A percentile compares a stretch with the other conserved stretches of the same genome.
Evolutionary conservation across 441 rosid species (phyloP).

Genomic region (Biscutella laevigata): DNA sequence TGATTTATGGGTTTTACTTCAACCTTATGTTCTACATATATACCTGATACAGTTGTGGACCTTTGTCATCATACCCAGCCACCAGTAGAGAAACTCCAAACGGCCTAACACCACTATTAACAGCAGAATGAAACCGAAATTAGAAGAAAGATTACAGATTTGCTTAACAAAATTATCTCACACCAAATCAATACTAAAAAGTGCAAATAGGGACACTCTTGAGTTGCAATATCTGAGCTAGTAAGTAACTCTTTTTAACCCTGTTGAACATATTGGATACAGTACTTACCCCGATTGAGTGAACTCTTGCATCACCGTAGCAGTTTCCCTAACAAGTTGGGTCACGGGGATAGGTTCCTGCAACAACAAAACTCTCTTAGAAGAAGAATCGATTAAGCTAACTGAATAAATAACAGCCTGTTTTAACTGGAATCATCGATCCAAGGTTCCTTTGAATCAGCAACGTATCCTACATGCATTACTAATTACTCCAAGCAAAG

Average conservation of each 20-base stretch:
- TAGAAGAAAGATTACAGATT: not conserved
- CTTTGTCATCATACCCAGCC: slow-evolving; percentile 38
- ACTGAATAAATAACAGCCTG: not conserved
- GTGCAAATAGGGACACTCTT: not conserved
- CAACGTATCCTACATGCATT: not conserved
- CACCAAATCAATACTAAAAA: not conserved
- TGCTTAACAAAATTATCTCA: not conserved
- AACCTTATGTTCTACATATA: slow-evolving; percentile 4
- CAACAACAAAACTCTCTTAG: not conserved
- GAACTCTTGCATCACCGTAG: slow-evolving; percentile 92
- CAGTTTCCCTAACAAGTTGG: slow-evolving; percentile 85
- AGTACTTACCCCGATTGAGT: slow-evolving; percentile 75
- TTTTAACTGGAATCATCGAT: not conserved
- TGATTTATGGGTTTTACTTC: not conserved
- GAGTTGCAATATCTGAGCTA: not conserved
- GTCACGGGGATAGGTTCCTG: slow-evolving; percentile 92
- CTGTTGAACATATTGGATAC: not conserved
- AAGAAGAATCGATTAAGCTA: not conserved
- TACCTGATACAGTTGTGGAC: slow-evolving; percentile 50
- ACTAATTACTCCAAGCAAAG: not conserved
- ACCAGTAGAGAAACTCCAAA: slow-evolving; percentile 47
- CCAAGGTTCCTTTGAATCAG: slow-evolving; percentile 1
- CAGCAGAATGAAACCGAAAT: slow-evolving; percentile 4
- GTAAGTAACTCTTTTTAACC: not conserved
- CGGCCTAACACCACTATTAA: slow-evolving; percentile 41